phyloP scores from a whole-genome alignment of 257 asterid genomes.

The Nicotiana tomentosiformis region DNA sequence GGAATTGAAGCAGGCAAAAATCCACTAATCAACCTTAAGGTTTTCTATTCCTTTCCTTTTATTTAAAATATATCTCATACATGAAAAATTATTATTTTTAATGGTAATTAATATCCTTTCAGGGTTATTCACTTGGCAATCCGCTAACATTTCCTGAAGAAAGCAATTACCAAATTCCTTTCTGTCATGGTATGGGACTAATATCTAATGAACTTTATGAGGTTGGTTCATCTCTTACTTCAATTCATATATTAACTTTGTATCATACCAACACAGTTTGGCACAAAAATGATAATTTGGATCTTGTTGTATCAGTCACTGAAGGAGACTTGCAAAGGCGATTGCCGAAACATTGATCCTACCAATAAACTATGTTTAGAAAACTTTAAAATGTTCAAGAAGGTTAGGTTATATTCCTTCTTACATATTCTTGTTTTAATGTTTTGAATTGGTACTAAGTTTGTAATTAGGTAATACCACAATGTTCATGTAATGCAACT shows the following conservation, averaged over 20 bases:
- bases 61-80: background rate
- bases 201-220: constrained; percentile 26
- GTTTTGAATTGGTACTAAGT: background rate
- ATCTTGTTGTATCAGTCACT: background rate
- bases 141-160: constrained; percentile 5
- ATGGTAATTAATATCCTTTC: background rate
- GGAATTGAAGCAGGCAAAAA: constrained; percentile 34
- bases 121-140: constrained; percentile 40
- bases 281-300: constrained; percentile 13
- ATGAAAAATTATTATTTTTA: background rate
- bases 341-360: background rate
- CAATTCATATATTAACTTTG: background rate
- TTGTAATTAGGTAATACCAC: background rate
- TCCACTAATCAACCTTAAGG: constrained; percentile 35
- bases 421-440: too few species aligned
- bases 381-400: background rate
- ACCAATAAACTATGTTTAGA: background rate
- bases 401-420: background rate
- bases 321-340: background rate
- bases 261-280: background rate
- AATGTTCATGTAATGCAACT: background rate
- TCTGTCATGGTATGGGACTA: constrained; percentile 30
- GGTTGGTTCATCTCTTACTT: constrained; percentile 4
- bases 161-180: constrained; percentile 14
- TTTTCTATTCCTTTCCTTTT: background rate